Percentiles rank a stretch among this genome's conserved stretches.
phyloP scores from a whole-genome alignment of 345 rosid genomes.

The Diplotaxis tenuifolia region DNA sequence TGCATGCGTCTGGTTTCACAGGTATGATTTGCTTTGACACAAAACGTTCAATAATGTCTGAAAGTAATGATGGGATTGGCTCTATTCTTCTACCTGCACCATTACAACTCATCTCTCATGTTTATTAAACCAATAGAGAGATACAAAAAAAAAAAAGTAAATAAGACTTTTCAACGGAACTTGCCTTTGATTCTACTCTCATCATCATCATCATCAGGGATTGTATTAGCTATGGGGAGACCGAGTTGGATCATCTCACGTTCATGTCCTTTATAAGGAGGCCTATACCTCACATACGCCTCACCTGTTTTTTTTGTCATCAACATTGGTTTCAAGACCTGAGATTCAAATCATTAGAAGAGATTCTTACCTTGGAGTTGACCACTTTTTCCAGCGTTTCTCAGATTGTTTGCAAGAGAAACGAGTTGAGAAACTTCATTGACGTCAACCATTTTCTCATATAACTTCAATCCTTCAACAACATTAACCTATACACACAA shows the following conservation, averaged over 20 bases:
- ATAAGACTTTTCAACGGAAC: conserved; percentile 18
- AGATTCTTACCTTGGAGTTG: conserved; percentile 72
- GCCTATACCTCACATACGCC: conserved; percentile 60
- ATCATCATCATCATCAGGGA: conserved; percentile 74
- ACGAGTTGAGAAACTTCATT: conserved; percentile 63
- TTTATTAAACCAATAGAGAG: background rate
- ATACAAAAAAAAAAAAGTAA: background rate
- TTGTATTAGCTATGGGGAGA: conserved; percentile 68
- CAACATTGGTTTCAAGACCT: too few relatives aligned
- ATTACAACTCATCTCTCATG: conserved; percentile 10
- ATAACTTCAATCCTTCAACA: conserved; percentile 83
- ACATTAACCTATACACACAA: conserved; percentile 64
- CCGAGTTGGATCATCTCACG: conserved; percentile 95
- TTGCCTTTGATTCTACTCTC: conserved; percentile 53
- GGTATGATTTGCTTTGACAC: conserved; percentile 57
- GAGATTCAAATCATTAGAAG: background rate
- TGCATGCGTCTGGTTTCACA: conserved; percentile 78
- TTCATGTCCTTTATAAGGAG: conserved; percentile 88
- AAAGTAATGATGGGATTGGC: conserved; percentile 69
- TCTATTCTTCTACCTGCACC: conserved; percentile 67
- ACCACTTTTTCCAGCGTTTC: conserved; percentile 74
- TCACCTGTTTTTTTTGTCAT: too few relatives aligned
- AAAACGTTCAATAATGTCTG: conserved; percentile 67
- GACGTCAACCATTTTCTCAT: conserved; percentile 55
- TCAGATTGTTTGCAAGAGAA: conserved; percentile 68